Evolutionary conservation across 805 yeast species (phyloP).

Genomic region (Dipodascopsis tothii): DNA sequence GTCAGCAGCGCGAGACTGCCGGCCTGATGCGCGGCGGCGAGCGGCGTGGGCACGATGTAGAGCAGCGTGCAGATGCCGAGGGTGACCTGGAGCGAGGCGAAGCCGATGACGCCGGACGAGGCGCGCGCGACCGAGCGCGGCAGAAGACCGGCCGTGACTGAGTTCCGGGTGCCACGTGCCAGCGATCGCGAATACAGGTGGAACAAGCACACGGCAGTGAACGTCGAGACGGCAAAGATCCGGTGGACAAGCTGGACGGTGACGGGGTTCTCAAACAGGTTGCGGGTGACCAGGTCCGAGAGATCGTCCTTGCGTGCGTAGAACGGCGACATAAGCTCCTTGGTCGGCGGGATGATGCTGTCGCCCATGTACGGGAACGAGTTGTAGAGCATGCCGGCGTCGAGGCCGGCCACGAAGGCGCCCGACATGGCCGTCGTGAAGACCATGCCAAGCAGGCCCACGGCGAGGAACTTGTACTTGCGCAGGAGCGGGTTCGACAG

Average conservation of each 20-base stretch:
- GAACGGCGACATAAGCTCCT: constrained; percentile 69
- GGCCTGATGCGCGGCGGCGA: constrained; percentile 95
- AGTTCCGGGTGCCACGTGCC: constrained; percentile 24
- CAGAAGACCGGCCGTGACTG: constrained; percentile 32
- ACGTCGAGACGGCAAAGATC: constrained; percentile 73
- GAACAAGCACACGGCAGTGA: constrained; percentile 39
- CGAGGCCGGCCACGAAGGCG: constrained; percentile 95
- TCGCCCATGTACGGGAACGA: constrained; percentile 94
- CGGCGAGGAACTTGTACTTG: constrained; percentile 49
- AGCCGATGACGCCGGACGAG: constrained; percentile 67
- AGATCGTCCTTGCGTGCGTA: constrained; percentile 60
- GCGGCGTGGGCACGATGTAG: constrained; percentile 82
- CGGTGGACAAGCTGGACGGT: constrained; percentile 92
- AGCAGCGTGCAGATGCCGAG: constrained; percentile 81
- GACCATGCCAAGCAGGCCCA: constrained; percentile 57
- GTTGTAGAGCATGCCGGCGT: constrained; percentile 93
- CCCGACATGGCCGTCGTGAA: constrained; percentile 94
- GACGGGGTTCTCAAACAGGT: constrained; percentile 87
- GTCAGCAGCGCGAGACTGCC: constrained; percentile 90
- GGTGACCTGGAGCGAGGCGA: constrained; percentile 73
- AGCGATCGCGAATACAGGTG: constrained; percentile 50
- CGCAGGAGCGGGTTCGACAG: constrained; percentile 51
- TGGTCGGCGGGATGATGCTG: constrained; percentile 59
- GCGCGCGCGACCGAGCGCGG: constrained; percentile 53
- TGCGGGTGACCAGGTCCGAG: constrained; percentile 83